Conservation (phyloP, 2,329 filamentous ascomycete species). For the Didymella glomerata region DNA sequence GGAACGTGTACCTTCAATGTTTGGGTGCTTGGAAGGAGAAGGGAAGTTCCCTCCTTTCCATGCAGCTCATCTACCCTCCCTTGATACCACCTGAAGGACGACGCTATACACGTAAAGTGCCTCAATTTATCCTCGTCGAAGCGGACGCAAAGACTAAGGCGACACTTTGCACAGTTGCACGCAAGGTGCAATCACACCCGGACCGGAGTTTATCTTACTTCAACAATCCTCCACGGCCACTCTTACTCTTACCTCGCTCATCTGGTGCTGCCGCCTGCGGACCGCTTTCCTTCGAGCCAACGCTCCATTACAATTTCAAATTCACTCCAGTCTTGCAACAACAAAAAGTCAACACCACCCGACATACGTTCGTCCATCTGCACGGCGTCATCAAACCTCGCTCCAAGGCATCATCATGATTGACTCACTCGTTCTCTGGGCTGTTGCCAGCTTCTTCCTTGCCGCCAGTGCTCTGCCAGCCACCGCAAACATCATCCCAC, state of each 20-base stretch:
- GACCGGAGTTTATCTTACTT: background rate
- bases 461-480: constrained; percentile 1
- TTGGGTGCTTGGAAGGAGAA: background rate
- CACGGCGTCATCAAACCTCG: background rate
- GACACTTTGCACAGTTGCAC: background rate
- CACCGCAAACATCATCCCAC: background rate
- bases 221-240: background rate
- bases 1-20: constrained; percentile 16
- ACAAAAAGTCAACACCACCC: background rate
- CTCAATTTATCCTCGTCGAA: background rate
- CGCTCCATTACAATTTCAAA: background rate
- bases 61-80: background rate
- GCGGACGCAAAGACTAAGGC: background rate
- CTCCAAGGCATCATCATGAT: constrained; percentile 1
- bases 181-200: background rate
- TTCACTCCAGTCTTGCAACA: background rate
- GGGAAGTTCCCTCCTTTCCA: constrained; percentile 5
- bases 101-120: background rate
- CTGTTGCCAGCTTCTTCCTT: background rate
- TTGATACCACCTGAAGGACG: constrained; percentile 16
- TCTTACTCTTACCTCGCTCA: background rate
- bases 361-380: background rate
- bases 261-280: background rate
- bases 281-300: background rate
- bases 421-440: background rate